A percentile compares a stretch with the other conserved stretches of the same genome.
Evolutionary conservation across 2,329 filamentous ascomycete genomes (phyloP).

Genomic region (Claviceps sp.): DNA sequence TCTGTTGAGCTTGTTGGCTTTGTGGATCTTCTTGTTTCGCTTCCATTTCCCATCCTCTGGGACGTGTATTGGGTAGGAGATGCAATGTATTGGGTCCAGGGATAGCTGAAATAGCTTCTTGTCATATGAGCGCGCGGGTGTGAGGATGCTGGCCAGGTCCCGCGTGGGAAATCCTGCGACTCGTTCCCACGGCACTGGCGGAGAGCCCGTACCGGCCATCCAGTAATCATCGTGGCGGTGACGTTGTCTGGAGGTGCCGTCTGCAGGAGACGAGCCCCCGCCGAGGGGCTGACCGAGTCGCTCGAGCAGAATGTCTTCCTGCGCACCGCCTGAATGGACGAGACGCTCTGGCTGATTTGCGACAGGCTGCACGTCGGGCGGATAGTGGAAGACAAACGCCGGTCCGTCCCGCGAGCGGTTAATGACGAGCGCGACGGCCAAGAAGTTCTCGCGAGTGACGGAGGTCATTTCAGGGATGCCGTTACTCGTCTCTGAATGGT

Average conservation of each 20-base stretch:
- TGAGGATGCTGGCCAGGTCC: constrained; percentile 67
- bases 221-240: constrained; percentile 41
- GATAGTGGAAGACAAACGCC: constrained; percentile 77
- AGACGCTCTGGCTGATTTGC: constrained; percentile 19
- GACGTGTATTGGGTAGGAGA: constrained; percentile 75
- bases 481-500: neutral
- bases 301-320: constrained; percentile 39
- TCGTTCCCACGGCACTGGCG: constrained; percentile 55
- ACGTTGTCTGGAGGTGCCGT: constrained; percentile 28
- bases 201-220: constrained; percentile 40
- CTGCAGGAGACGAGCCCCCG: constrained; percentile 18
- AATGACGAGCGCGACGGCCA: constrained; percentile 63
- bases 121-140: constrained; percentile 61
- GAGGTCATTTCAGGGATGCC: constrained; percentile 26
- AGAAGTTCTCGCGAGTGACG: constrained; percentile 40
- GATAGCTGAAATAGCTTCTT: constrained; percentile 73
- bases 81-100: constrained; percentile 64
- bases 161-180: constrained; percentile 62
- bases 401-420: constrained; percentile 66
- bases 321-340: constrained; percentile 14
- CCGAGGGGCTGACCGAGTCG: constrained; percentile 27
- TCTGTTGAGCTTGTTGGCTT: neutral
- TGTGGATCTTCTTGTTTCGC: constrained; percentile 36
- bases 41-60: constrained; percentile 70
- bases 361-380: constrained; percentile 38